Base-by-base conservation (phyloP, 2,329 filamentous ascomycete species). In the Xylariomycetidae sp. region DNA sequence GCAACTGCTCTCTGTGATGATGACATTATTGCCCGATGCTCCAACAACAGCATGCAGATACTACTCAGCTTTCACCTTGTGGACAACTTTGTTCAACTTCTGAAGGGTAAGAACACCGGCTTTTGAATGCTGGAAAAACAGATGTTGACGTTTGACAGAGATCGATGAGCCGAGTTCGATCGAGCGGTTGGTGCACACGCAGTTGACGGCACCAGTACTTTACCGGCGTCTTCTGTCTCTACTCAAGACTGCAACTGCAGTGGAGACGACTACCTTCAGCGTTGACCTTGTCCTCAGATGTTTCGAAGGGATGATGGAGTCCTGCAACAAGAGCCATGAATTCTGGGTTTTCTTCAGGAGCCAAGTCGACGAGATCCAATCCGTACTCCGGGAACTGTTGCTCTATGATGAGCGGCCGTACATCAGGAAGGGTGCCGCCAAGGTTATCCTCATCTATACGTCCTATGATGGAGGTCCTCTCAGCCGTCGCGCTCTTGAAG, bases 1-100 rank as follows among this genome's bases (percentile, higher is more conserved):
- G 69, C 80, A 19, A 61, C 70, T 13, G 78, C 79, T 6, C 68
- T 86, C 31, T 75, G 72, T 10, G 71, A 80, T 37, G 60, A 68
- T 16, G 63, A 71, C 14, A 61, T 82, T 39, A 58, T 72, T 10
- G 62, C 65, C 7, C 57, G 54, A 25, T 64, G 67, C 36, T 52
- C 57, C 8, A 64, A 58, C 29, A 60, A 61, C 32, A 55, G 60
- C 23, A 50, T 75, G 29, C 68, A 64, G 39, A 60, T 71, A 18
- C 55, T 62, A 18, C 66, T 82, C 34, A 65, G 67, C 9, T 60
- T 65, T 25, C 64, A 67, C 35, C 60, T 82, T n/a, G 59, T 82
- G 15, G 69, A 77, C 34, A 72, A 67, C 40, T 64, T 82, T 29
- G 56, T 73, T 12, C 53, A 65, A 25, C 67, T 79, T 22, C 58